Conservation (phyloP, 2,329 filamentous ascomycete species). For the Hypomyces rosellus region DNA sequence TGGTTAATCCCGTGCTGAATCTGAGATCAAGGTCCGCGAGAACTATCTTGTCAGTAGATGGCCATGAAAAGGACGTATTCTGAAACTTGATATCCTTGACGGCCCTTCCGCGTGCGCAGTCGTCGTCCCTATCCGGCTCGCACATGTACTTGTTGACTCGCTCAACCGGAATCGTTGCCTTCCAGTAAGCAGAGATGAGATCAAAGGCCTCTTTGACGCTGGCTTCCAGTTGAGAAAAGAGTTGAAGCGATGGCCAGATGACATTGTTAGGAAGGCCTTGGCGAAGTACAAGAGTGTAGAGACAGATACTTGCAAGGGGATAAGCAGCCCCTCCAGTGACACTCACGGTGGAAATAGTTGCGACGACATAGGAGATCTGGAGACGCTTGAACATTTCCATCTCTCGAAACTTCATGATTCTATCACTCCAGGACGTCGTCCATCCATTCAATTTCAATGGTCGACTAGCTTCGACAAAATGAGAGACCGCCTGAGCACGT, state of each 20-base stretch:
- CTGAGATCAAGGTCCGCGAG: constrained; percentile 40
- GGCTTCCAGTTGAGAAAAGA: constrained; percentile 69
- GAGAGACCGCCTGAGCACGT: constrained; percentile 72
- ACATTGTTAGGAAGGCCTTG: constrained; percentile 68
- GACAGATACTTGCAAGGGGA: constrained; percentile 73
- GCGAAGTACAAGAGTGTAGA: constrained; percentile 67
- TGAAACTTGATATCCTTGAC: constrained; percentile 45
- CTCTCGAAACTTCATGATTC: constrained; percentile 30
- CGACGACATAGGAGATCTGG: constrained; percentile 29
- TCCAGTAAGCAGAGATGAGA: constrained; percentile 69
- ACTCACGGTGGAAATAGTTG: constrained; percentile 61
- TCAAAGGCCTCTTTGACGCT: constrained; percentile 69
- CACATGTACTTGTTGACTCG: constrained; percentile 83
- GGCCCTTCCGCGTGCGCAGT: constrained; percentile 28
- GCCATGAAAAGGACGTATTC: constrained; percentile 72
- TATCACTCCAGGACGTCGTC: constrained; percentile 30
- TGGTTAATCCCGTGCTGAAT: constrained; percentile 45
- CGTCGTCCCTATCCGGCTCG: constrained; percentile 68
- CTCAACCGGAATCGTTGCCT: constrained; percentile 74
- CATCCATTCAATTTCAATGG: constrained; percentile 46
- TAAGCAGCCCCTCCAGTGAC: constrained; percentile 66
- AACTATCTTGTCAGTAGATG: constrained; percentile 53
- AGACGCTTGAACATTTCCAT: constrained; percentile 32
- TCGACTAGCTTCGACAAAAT: constrained; percentile 81
- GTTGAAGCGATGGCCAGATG: constrained; percentile 77